Percentiles rank a stretch among this genome's conserved stretches.
These are phyloP conservation scores for Zhuliangozyma parablackwelliae DNA, from an alignment of 1,139 yeast species.

Conservation along the genomic window DNA sequence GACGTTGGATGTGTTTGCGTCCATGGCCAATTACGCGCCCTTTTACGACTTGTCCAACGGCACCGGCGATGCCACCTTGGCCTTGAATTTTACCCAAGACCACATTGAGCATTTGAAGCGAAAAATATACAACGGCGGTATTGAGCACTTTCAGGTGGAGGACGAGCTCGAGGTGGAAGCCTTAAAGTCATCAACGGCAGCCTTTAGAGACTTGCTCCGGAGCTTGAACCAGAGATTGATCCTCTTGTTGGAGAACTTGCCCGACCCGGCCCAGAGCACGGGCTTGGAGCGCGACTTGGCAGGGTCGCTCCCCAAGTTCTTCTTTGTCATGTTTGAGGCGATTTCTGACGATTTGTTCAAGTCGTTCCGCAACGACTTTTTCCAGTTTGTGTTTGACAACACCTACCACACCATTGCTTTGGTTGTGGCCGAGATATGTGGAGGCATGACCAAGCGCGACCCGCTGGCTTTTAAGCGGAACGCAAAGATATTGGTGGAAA, in stretches of 20 bases:
- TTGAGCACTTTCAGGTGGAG: constrained; percentile 24
- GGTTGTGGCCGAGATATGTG: constrained; percentile 66
- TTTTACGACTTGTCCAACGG: constrained; percentile 50
- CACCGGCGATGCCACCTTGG: constrained; percentile 48
- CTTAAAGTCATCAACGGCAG: constrained; percentile 68
- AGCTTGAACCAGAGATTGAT: constrained; percentile 59
- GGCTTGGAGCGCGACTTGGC: constrained; percentile 53
- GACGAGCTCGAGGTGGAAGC: constrained; percentile 50
- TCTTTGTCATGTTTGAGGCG: constrained; percentile 66
- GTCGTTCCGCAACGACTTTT: constrained; percentile 47
- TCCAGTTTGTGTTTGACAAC: constrained; percentile 54
- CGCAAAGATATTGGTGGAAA: constrained; percentile 43
- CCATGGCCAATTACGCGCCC: constrained; percentile 72
- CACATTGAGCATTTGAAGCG: constrained; percentile 53
- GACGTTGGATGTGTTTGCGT: constrained; percentile 66
- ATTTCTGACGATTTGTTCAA: constrained; percentile 61
- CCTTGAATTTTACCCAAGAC: constrained; percentile 67
- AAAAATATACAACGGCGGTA: constrained; percentile 17
- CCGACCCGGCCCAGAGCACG: constrained; percentile 50
- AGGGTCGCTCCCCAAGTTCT: constrained; percentile 56
- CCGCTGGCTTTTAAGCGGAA: constrained; percentile 45
- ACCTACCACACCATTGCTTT: constrained; percentile 66
- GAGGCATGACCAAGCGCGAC: constrained; percentile 61
- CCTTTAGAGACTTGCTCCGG: constrained; percentile 60
- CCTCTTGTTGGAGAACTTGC: constrained; percentile 68